Evolutionary conservation across 1,284 basidiomycete species (phyloP), one percentile per base, ranked within the genome.

Genomic region (Leccinum subrobustum): DNA sequence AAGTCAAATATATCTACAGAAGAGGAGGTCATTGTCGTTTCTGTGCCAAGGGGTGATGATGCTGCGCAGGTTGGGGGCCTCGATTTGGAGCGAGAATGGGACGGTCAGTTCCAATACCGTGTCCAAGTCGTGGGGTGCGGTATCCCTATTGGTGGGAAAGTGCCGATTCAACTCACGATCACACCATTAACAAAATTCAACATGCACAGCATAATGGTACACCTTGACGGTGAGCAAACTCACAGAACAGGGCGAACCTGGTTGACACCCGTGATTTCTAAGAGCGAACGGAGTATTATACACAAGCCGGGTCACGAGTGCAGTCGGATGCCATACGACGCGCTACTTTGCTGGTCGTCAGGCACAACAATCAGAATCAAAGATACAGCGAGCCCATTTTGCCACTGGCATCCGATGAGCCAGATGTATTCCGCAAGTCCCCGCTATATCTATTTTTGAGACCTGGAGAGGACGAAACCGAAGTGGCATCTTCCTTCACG

Each of bases 41-140:
- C 90, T 20, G 85, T 83, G 54, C 94, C 93, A 0, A 84, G 83
- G 14, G 89, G 92, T 8, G 59, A 67, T 25, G 60, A 57, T 35
- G 18, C 29, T 5, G 67, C 63, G 61, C 92, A 93, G 62, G 84
- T 81, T 4, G 93, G 93, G 69, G 86, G 88, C 67, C 89, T 98
- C 62, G 83, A 95, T 54, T 88, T 98, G 12, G 92, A 97, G 72
- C 81, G 94, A 25, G 88, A 91, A 67, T 99, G 96, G 96, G 96
- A 98, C 63, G 84, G 89, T 61, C 91, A 97, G 72, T 79, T 98
- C 70, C 88, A 93, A 65, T 95, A 93, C 68, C 78, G 90, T 59
- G 89, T 98, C 60, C 84, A 89, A 1, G 78, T 98, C 27, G 86
- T 88, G 33, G 93, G 92, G 12, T 88, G 91, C 64, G 88, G 85